A percentile compares a stretch with the other conserved stretches of the same genome.
phyloP scores from a whole-genome alignment of 139 green algal species.

The Chlamydomonas incerta region DNA sequence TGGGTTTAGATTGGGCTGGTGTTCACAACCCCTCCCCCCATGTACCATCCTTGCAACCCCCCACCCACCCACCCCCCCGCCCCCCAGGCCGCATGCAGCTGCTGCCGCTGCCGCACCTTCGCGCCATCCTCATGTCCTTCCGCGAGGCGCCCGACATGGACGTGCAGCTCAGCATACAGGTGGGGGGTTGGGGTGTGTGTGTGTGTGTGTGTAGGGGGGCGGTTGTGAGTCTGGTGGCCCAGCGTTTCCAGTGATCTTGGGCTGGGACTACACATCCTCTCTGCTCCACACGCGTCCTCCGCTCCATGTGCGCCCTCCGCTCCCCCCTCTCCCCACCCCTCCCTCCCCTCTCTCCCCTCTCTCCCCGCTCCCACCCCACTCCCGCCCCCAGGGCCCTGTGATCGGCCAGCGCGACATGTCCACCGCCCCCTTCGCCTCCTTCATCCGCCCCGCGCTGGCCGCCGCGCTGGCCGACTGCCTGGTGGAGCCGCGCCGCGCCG shows the following conservation, averaged over 20 bases:
- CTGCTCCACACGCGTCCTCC: no score
- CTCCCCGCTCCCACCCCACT: neutral
- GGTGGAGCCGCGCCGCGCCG: constrained; percentile 38
- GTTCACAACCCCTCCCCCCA: no score
- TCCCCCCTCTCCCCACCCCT: no score
- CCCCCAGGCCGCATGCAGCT: constrained; percentile 46
- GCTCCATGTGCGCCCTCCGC: no score
- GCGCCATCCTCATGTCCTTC: constrained; percentile 56
- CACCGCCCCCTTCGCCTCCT: constrained; percentile 40
- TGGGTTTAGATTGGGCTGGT: no score
- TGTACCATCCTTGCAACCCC: neutral
- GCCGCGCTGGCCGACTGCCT: constrained; percentile 20
- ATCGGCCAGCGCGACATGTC: constrained; percentile 49
- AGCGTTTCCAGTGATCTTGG: no score
- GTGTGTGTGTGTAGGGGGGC: no score
- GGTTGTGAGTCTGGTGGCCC: no score
- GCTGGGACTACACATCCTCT: no score
- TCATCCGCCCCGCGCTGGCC: constrained; percentile 14
- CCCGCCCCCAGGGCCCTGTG: constrained; percentile 30
- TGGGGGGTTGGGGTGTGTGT: no score
- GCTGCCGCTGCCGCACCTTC: constrained; percentile 50
- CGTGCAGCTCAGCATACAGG: constrained; percentile 28
- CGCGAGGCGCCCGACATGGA: constrained; percentile 38
- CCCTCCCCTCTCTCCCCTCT: neutral
- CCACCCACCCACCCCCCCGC: neutral